Evolutionary conservation across 2,329 filamentous ascomycete genomes (phyloP).

Genomic region (Chalaropsis thielavioides): DNA sequence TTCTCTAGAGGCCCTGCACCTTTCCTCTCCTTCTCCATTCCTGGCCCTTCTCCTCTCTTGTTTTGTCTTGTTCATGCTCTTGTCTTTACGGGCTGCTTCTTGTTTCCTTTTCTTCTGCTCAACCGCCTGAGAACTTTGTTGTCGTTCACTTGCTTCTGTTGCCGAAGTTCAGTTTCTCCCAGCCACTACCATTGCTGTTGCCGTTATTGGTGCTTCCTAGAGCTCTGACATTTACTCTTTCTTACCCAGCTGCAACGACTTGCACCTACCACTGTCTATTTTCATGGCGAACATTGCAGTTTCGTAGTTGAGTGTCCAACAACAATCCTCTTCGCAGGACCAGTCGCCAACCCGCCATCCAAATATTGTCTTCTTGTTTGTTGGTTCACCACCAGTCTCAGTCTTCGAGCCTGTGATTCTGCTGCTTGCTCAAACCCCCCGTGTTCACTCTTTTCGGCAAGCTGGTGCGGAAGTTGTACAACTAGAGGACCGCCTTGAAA

Average conservation of each 20-base stretch:
- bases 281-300: conserved; percentile 10
- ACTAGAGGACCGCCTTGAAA: background rate
- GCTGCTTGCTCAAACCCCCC: background rate
- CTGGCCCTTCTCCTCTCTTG: conserved; percentile 6
- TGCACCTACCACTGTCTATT: background rate
- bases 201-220: background rate
- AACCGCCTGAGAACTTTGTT: background rate
- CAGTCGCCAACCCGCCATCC: background rate
- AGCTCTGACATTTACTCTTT: background rate
- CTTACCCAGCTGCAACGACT: background rate
- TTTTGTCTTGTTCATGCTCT: conserved; percentile 9
- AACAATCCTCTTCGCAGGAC: conserved; percentile 12
- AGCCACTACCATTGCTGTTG: background rate
- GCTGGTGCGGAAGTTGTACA: background rate
- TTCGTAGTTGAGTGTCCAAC: conserved; percentile 7
- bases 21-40: conserved; percentile 10
- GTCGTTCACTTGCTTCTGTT: background rate
- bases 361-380: background rate
- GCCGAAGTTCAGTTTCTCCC: background rate
- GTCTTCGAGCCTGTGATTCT: conserved; percentile 19
- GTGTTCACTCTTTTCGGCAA: conserved; percentile 11
- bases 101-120: conserved; percentile 16
- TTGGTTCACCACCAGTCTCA: conserved; percentile 19
- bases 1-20: conserved; percentile 17
- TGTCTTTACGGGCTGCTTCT: conserved; percentile 11